Base-by-base conservation (phyloP, 441 rosid genomes). In the Geranium incanum region DNA sequence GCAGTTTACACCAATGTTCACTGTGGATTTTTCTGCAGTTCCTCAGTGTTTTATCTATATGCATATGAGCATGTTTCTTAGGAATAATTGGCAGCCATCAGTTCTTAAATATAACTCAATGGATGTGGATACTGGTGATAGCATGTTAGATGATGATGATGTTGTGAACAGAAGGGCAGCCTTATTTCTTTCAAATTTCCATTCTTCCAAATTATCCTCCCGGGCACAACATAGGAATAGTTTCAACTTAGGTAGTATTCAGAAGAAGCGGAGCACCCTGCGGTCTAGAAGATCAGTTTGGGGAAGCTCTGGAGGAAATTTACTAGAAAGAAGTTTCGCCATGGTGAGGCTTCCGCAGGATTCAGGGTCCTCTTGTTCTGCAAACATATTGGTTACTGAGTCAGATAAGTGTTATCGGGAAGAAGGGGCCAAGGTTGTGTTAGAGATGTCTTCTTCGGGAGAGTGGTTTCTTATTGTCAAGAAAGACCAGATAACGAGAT, bases 331-430 rank as follows among this genome's bases (percentile, higher is more conserved):
- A 50, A 78, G 68, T 48, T 48, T 77, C 68, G 68, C 81, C n/a
- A 69, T 15, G 63, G 78, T 78, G 6, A 73, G 48, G 67, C 67
- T 74, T 9, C 73, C 75, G 66, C 84, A 28, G 72, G 84, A 80
- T 63, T 60, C 68, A 36, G 87, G 80, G 71, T 63, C 78, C 18
- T 67, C 77, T 6, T 71, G 99, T 84, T 80, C 84, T 76, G 93
- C 85, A 1, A 88, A 84, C 77, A 7, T 93, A 43, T 83, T 95
- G 75, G 75, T 85, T 65, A 74, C 78, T 12, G 85, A 81, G 68
- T 62, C 87, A 16, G 98, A 91, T 67, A 89, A 84, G 77, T 87
- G 98, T 77, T 82, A 77, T 71, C 86, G 96, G 85, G 89, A 87
- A 73, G 86, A 80, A 81, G 92, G 89, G 60, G 89, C 83, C 45